A percentile compares a stretch with the other conserved stretches of the same genome.
These are phyloP conservation scores for Pouteria glomerata DNA, from an alignment of 148 eudicot species.

Conservation along the genomic window DNA sequence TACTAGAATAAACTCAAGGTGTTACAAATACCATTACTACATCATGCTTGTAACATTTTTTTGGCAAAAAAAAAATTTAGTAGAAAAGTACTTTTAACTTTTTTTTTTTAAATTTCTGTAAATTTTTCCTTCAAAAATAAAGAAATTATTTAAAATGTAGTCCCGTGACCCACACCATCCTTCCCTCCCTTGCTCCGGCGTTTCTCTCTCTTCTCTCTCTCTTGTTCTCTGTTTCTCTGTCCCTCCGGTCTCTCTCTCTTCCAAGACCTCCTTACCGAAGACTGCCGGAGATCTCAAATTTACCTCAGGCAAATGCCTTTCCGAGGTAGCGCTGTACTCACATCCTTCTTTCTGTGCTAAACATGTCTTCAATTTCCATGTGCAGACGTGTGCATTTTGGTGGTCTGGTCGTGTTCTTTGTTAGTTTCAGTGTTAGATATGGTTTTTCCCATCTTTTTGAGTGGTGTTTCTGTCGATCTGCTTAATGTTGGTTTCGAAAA, in stretches of 20 bases:
- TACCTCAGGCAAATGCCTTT: not conserved
- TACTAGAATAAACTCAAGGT: too few relatives aligned
- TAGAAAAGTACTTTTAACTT: not conserved
- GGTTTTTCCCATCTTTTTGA: not conserved
- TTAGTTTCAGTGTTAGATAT: not conserved
- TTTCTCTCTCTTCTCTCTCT: slow-evolving; percentile 22
- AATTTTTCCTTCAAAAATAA: not conserved
- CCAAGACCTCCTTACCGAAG: not conserved
- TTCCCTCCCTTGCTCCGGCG: slow-evolving; percentile 18
- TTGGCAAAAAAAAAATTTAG: too few relatives aligned
- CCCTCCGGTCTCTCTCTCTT: too few relatives aligned
- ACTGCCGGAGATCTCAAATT: slow-evolving; percentile 22
- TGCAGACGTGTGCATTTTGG: slow-evolving; percentile 2
- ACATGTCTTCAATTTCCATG: slow-evolving; percentile 2
- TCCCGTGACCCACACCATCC: slow-evolving; percentile 35
- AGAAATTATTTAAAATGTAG: slow-evolving; percentile 9
- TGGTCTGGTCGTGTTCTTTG: not conserved
- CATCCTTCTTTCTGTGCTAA: not conserved
- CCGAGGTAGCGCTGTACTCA: not conserved
- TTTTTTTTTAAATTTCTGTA: not conserved
- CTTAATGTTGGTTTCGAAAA: not conserved
- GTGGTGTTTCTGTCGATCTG: slow-evolving; percentile 14
- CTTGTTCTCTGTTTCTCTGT: slow-evolving; percentile 4
- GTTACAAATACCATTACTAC: too few relatives aligned
- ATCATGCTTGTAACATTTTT: too few relatives aligned